Evolutionary conservation across 2,329 filamentous ascomycete genomes (phyloP), one percentile per base, ranked within the genome.

Genomic region (Harringtonia aguacate): DNA sequence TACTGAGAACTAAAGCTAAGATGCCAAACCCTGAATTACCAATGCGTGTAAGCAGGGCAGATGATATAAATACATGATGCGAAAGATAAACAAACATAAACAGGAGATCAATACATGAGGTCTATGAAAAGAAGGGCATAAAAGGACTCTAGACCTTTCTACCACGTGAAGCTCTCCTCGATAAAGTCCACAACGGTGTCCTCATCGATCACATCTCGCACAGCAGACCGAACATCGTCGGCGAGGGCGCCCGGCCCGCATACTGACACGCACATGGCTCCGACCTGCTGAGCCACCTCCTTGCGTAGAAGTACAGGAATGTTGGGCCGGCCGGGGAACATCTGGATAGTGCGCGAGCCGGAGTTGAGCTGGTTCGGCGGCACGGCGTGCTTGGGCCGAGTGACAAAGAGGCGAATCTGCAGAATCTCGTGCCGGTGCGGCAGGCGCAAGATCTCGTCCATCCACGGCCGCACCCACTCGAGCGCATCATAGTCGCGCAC

Each of bases 381-480:
- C 58, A 80, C 82, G n/a, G 83, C 79, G 58, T 83, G 86, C 54
- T 85, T 81, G 1, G 90, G 90, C 43, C 87, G 75, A 6, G 92
- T 97, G 53, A 97, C 81, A 64, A 94, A 97, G 39, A 97, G 76
- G 54, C 90, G 79, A 55, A 97, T 85, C 53, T 80, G 82, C 36
- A 98, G 74, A 27, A 95, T 73, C 40, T 95, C 86, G 46, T 85
- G 79, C 43, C 89, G 81, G 53, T 80, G 76, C 13, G 86, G 84
- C 73, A 95, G 82, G 45, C 75, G 74, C 28, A 97, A 72, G 43
- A 97, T 65, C 44, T 69, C 63, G 52, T 83, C 76, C 75, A 84
- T 81, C 82, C 86, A 97, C 6, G 86, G 86, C 8, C 86, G 79
- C 47, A 94, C 85, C 90, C 92, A 97, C 61, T 95, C 87, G 8